phyloP scores from a whole-genome alignment of 2,329 filamentous ascomycete genomes.

The Cordyceps pruinosa region DNA sequence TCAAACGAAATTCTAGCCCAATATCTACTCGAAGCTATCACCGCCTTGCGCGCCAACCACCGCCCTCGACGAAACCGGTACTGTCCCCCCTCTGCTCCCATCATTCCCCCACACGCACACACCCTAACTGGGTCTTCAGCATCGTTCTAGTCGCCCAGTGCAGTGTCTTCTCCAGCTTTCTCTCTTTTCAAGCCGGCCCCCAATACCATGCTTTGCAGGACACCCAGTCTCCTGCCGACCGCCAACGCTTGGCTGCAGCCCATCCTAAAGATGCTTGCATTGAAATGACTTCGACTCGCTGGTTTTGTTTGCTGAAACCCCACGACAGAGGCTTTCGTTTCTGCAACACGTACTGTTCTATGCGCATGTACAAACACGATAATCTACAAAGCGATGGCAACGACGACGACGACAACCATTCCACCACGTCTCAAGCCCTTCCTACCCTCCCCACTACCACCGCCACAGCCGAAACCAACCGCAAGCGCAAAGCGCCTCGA shows the following conservation, averaged over 20 bases:
- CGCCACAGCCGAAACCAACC: too few species aligned
- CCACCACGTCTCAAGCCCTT: too few species aligned
- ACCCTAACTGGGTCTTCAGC: neutral
- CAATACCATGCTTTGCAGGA: neutral
- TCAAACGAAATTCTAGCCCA: neutral
- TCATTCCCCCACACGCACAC: neutral
- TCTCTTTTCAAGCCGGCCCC: neutral
- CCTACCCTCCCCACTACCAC: too few species aligned
- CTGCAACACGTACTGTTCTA: neutral
- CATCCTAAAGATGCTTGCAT: neutral
- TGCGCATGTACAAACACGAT: neutral
- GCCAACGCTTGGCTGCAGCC: neutral
- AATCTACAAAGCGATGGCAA: neutral
- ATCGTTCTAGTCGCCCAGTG: neutral
- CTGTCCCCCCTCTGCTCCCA: neutral
- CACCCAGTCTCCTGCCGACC: neutral
- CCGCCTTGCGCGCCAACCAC: neutral
- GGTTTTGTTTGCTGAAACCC: neutral
- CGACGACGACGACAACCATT: neutral
- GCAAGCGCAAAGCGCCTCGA: too few species aligned
- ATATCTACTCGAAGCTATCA: neutral
- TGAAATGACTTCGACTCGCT: neutral
- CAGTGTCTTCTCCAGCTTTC: neutral
- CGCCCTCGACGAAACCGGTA: neutral
- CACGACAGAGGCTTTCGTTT: neutral